These are phyloP conservation scores for Quillaja saponaria DNA, from an alignment of 306 rosid genomes.

Conservation along the genomic window DNA sequence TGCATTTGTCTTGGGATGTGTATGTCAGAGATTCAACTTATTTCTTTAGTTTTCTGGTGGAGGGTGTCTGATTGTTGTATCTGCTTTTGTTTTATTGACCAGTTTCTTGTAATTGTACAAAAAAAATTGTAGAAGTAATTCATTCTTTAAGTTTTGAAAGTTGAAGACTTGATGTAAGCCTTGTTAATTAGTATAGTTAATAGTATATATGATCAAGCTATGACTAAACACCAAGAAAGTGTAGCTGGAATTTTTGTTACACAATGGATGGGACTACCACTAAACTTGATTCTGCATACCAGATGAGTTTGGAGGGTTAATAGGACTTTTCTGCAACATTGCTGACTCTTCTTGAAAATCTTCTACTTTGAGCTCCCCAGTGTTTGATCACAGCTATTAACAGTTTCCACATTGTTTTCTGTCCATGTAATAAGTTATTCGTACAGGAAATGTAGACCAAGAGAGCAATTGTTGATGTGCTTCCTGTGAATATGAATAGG, in stretches of 20 bases:
- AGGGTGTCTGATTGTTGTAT: slow-evolving; percentile 36
- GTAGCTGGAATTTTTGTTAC: too few species aligned
- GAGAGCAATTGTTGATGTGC: slow-evolving; percentile 48
- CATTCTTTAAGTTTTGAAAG: too few species aligned
- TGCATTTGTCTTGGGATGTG: slow-evolving; percentile 41
- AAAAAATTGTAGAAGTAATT: background rate
- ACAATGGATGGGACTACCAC: too few species aligned
- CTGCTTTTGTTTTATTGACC: slow-evolving; percentile 23
- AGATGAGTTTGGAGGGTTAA: slow-evolving; percentile 2
- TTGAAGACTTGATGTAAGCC: too few species aligned
- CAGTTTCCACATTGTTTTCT: slow-evolving; percentile 25
- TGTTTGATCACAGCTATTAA: slow-evolving; percentile 24
- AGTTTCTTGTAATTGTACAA: slow-evolving; percentile 29
- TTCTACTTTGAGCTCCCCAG: slow-evolving; percentile 26
- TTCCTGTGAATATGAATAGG: slow-evolving; percentile 38
- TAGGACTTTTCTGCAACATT: slow-evolving; percentile 14
- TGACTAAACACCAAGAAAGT: too few species aligned
- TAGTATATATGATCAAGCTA: too few species aligned
- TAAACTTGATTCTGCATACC: slow-evolving; percentile 8
- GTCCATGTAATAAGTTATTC: background rate
- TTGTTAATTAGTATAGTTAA: too few species aligned
- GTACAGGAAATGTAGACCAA: slow-evolving; percentile 24
- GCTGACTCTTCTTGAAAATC: slow-evolving; percentile 33
- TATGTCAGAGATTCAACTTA: slow-evolving; percentile 34
- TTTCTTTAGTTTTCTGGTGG: slow-evolving; percentile 19